Evolutionary conservation across 768 basidiomycete species (phyloP).

Genomic region (Mycena chlorophos): DNA sequence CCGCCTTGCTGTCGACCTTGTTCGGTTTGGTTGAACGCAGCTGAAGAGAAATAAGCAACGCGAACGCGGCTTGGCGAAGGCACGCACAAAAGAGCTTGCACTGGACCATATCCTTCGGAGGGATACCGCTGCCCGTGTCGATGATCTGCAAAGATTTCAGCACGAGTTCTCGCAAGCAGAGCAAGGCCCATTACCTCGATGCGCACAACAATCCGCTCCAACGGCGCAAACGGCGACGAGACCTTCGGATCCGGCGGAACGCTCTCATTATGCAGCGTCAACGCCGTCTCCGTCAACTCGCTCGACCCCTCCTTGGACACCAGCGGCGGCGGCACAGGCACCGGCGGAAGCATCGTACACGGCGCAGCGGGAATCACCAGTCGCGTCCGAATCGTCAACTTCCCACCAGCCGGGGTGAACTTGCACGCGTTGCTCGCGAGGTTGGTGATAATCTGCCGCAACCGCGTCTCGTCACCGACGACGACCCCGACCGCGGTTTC

Average conservation of each 20-base stretch:
- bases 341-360: not conserved
- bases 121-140: slow-evolving; percentile 66
- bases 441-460: slow-evolving; percentile 69
- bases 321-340: not conserved
- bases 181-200: slow-evolving; percentile 45
- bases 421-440: slow-evolving; percentile 51
- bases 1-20: slow-evolving; percentile 47
- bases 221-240: slow-evolving; percentile 17
- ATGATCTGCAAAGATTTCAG: slow-evolving; percentile 35
- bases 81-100: slow-evolving; percentile 57
- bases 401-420: slow-evolving; percentile 57
- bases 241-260: slow-evolving; percentile 22
- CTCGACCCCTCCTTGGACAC: slow-evolving; percentile 2
- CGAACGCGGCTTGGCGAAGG: not conserved
- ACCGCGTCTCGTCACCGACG: slow-evolving; percentile 67
- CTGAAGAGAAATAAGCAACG: slow-evolving; percentile 27
- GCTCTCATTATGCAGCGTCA: slow-evolving; percentile 14
- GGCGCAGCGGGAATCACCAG: slow-evolving; percentile 37
- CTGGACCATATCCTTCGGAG: slow-evolving; percentile 58
- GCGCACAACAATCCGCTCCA: slow-evolving; percentile 59
- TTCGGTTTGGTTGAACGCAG: slow-evolving; percentile 61
- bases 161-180: not conserved
- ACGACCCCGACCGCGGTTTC: slow-evolving; percentile 50
- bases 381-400: slow-evolving; percentile 56
- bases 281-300: slow-evolving; percentile 8